Conservation (phyloP, 805 yeast species). For the Pichia nanzhaoensis region DNA sequence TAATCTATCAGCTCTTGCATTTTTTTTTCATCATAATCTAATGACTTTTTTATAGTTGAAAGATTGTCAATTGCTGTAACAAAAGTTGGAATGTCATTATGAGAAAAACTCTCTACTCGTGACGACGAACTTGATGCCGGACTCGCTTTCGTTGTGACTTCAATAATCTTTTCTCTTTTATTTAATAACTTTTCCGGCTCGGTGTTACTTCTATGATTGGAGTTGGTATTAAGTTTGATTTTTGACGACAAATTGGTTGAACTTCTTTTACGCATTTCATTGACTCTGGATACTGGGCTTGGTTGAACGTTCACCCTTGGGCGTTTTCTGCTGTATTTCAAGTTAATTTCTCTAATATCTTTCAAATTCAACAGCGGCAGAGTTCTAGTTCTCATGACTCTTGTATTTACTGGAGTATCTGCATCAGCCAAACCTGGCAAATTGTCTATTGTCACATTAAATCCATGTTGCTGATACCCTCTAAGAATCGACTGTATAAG, state of each 20-base stretch:
- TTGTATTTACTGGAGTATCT: background rate
- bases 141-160: no score
- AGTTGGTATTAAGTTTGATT: background rate
- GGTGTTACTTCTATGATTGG: background rate
- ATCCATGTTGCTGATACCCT: slow-evolving; percentile 21
- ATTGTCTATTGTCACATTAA: slow-evolving; percentile 11
- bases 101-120: no score
- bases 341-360: slow-evolving; percentile 1
- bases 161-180: no score
- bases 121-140: no score
- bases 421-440: background rate
- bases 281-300: background rate
- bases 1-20: slow-evolving; percentile 1
- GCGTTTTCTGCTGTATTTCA: background rate
- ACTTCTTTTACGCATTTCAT: no score
- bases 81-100: background rate
- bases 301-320: background rate
- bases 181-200: no score
- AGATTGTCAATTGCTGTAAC: slow-evolving; percentile 6
- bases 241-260: background rate
- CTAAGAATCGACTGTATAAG: slow-evolving; percentile 16
- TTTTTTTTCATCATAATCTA: slow-evolving; percentile 4
- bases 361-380: slow-evolving; percentile 8
- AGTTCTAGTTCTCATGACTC: slow-evolving; percentile 4
- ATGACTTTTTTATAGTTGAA: background rate